Base-by-base conservation (phyloP, 768 basidiomycete genomes). In the Porphyrellus cyaneotinctus region DNA sequence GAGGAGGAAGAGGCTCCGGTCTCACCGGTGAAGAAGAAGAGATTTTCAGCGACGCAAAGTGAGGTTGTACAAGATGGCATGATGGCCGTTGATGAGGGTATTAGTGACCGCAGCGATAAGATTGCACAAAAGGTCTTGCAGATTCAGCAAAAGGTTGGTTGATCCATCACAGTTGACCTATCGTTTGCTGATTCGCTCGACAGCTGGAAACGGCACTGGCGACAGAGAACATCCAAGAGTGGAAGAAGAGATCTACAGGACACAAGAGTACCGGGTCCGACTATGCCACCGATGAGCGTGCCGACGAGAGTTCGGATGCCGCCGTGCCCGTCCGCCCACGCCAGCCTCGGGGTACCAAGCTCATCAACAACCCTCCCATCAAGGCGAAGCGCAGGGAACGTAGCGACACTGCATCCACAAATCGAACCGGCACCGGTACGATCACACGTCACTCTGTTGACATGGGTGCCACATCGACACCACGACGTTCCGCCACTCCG, bases 71-170 rank as follows among this genome's bases (percentile, higher is more conserved):
- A 87, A 58, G 88, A 90, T 64, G 85, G 84, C 22, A 91, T 92
- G 85, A 78, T 74, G 52, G 90, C 88, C n/a, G 88, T 91, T 15
- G 91, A 92, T 59, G 85, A 89, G 66, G 85, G 85, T 41, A 91
- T 94, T 67, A 88, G 82, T 58, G 78, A 85, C 64, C 85, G 85
- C 66, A 92, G 87, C 58, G 93, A 95, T 61, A 84, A 81, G 64
- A 94, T 97, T 50, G 87, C 90, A 23, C 83, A 88, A 66, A 91
- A 93, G 69, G 88, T 97, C 42, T 64, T 88, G 43, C 83, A 88
- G 69, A 95, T 97, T 53, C 92, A 95, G 72, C 84, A 88, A 58
- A 95, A 95, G 82, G 93, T 92, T 39, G 49, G 75, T 68, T 23
- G 24, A 30, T n/a, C 20, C 44, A 5, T 47, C n/a, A n/a, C 23